Conservation (phyloP, 306 rosid genomes). For the Prunus campanulata region DNA sequence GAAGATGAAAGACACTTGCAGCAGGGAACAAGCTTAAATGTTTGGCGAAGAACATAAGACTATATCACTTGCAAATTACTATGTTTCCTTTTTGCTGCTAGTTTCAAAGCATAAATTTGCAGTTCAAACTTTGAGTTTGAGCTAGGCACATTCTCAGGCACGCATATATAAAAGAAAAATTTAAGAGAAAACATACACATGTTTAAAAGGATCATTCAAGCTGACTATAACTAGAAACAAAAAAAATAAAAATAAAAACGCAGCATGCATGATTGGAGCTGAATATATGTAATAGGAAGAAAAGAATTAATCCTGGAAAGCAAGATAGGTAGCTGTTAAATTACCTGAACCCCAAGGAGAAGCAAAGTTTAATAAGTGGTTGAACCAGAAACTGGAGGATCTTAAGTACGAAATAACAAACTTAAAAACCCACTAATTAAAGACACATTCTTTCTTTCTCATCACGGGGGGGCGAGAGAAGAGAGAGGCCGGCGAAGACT, state of each 20-base stretch:
- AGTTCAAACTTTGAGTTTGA: background rate
- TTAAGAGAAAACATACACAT: background rate
- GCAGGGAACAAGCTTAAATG: background rate
- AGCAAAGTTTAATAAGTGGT: background rate
- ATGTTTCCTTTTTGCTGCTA: too few relatives aligned
- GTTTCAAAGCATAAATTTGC: background rate
- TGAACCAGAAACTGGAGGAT: background rate
- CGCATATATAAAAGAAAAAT: background rate
- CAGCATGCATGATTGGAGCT: background rate
- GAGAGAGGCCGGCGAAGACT: background rate
- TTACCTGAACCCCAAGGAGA: background rate
- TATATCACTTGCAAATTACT: background rate
- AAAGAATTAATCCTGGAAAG: background rate
- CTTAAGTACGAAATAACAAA: background rate
- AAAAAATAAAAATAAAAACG: background rate
- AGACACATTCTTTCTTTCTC: background rate
- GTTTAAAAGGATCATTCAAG: background rate
- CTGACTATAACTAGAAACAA: background rate
- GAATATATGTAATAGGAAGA: background rate
- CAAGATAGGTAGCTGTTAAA: background rate
- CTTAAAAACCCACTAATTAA: too few relatives aligned
- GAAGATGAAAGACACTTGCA: background rate
- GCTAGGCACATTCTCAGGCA: background rate
- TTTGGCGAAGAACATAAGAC: background rate
- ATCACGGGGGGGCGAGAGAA: background rate